Base-by-base conservation (phyloP, 768 basidiomycete species). In the Tubosaeta brunneosetosa region DNA sequence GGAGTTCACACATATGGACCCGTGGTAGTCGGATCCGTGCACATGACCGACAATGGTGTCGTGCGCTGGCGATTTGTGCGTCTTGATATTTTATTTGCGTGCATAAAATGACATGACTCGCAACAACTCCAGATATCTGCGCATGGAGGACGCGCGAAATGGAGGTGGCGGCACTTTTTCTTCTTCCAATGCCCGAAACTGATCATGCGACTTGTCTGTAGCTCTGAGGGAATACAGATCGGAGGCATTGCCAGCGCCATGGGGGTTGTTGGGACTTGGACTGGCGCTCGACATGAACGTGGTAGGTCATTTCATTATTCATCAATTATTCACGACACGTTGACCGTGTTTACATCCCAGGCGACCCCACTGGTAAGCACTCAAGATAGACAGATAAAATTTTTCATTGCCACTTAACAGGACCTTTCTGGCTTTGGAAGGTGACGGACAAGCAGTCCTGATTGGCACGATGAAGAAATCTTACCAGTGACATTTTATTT, bases 401-500 rank as follows among this genome's bases (percentile, higher is more conserved):
- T 53, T 8, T 44, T 40, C 17, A 55, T 22, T 7, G 29, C 37
- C 26, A 7, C 33, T 22, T 16, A 38, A 44, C 57, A 86, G 85
- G 85, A 40, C 85, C 86, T 3, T 87, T 86, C 63, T 87, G 84
- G 85, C 72, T 87, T 58, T 85, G 81, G 77, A 85, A 84, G 66
- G 78, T 79, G 43, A 67, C 67, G 16, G 72, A 75, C 11, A 61
- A 72, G 44, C 61, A 66, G 59, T 62, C 72, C 14, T 34, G 14
- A 34, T 34, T 22, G 22, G 33, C 13, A 13, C 12, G 33, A 34
- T 32, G 9, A 32, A 9, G 10, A 5, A 32, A 32, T 11, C 10
- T 9, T 32, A 32, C 12, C 32, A 32, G 32, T 22, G 22, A 22
- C 22, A 22, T 22, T 22, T 22, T 22, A 22, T 22, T 22, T 22